Percentiles rank a stretch among this genome's conserved stretches.
phyloP scores from a whole-genome alignment of 1,284 basidiomycete species.

The Trichosporon coremiiforme region DNA sequence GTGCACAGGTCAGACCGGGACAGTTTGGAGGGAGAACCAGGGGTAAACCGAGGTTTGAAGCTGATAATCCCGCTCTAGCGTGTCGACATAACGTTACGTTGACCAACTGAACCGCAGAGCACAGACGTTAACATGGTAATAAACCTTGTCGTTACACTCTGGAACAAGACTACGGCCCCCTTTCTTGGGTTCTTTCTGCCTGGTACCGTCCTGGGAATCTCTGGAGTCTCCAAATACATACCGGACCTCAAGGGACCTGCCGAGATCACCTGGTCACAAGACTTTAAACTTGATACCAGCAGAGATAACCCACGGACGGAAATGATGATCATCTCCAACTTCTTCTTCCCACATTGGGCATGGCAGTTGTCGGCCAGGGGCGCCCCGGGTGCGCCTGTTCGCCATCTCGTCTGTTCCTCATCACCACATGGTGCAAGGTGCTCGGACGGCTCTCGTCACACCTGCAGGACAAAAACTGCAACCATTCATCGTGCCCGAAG shows the following conservation, averaged over 20 bases:
- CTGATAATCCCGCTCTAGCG: background rate
- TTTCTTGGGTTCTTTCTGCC: background rate
- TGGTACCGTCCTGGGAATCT: background rate
- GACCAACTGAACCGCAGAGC: background rate
- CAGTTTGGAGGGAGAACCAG: background rate
- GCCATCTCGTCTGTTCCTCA: conserved; percentile 3
- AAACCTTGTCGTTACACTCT: background rate
- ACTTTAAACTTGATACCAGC: background rate
- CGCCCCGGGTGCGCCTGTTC: background rate
- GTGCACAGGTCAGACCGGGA: background rate
- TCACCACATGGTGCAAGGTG: background rate
- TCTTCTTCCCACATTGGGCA: background rate
- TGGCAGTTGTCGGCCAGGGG: too few relatives aligned
- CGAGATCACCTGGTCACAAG: background rate
- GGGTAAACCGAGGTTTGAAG: background rate
- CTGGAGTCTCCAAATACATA: background rate
- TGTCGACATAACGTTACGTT: background rate
- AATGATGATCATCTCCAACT: background rate
- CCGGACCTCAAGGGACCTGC: background rate
- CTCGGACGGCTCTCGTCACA: background rate
- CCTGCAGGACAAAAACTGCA: background rate
- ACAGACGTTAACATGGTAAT: background rate
- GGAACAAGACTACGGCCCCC: background rate
- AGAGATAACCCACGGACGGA: background rate
- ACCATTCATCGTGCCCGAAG: background rate